Base-by-base conservation (phyloP, 2,329 filamentous ascomycete genomes). In the Cytospora paraplurivora region DNA sequence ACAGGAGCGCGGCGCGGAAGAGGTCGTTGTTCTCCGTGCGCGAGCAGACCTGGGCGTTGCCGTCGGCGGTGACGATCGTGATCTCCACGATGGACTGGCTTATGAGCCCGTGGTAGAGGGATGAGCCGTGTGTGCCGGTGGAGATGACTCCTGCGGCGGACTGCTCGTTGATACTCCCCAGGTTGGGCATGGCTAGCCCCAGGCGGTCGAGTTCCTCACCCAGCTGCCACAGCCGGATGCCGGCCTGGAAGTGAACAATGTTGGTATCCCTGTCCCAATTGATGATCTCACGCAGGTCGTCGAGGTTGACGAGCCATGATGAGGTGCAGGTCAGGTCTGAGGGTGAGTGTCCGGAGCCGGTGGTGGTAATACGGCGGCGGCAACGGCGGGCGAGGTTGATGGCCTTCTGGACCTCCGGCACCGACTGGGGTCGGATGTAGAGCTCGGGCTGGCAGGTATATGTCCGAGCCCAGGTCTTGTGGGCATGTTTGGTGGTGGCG, bases 151-250 rank as follows among this genome's bases (percentile, higher is more conserved):
- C 95, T 1, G 92, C 93, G 67, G 98, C 88, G 64, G 91, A 95
- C 81, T 99, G 95, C 71, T 92, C 87, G 74, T 97, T 93, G 76
- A 99, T 99, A 75, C 92, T 97, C 41, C 95, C 95, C 53, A 98
- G 80, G 74, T 96, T 97, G 34, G 91, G 90, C 85, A 99, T 89
- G 2, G 93, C 92, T 67, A 97, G 82, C 0, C 92, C 92, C 70
- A 88, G 77, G 61, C 84, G 82, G 68, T 91, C 92, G 37, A 97
- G 86, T 71, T 87, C 85, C 51, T 85, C 82, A 67, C 92, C 90
- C 63, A 99, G 79, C 65, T 88, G 79, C 70, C 86, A 86, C 66
- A 99, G 80, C 21, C 94, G 85, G 68, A 98, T 97, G 17, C 95
- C 95, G n/a, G 90, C 90, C 78, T 98, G 85, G 70, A 96, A 90